Conservation (phyloP, 768 basidiomycete genomes). For the Polyporus arcularius region DNA sequence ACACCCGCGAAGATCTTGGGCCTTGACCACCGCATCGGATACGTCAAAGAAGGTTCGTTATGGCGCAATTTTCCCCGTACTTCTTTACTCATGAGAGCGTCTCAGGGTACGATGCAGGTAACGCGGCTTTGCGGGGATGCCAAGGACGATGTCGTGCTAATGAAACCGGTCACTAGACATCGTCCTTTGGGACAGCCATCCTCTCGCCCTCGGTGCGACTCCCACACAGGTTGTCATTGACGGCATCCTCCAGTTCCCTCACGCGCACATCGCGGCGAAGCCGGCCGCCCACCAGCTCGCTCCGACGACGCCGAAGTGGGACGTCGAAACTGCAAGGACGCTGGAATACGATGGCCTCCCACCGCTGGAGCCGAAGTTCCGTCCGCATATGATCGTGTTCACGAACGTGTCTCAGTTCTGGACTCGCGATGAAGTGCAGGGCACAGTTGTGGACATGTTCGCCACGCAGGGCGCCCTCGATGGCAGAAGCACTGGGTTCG, state of each 20-base stretch:
- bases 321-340: constrained; percentile 57
- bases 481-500: constrained; percentile 26
- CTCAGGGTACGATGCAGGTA: constrained; percentile 68
- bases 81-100: background rate
- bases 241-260: constrained; percentile 65
- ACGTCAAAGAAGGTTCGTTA: constrained; percentile 56
- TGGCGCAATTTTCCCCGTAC: background rate
- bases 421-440: constrained; percentile 7
- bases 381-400: constrained; percentile 48
- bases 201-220: constrained; percentile 75
- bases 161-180: constrained; percentile 33
- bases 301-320: constrained; percentile 58
- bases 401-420: constrained; percentile 50
- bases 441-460: constrained; percentile 18
- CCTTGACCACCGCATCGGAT: constrained; percentile 68
- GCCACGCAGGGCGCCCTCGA: background rate
- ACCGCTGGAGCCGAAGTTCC: constrained; percentile 48
- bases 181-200: constrained; percentile 77
- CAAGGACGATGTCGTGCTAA: background rate
- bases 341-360: constrained; percentile 70
- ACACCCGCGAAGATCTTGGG: constrained; percentile 66
- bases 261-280: constrained; percentile 44
- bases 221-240: constrained; percentile 84
- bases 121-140: background rate
- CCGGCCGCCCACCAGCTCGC: constrained; percentile 48